Conservation (phyloP, 164 flowering plant species). For the Piper betle region DNA sequence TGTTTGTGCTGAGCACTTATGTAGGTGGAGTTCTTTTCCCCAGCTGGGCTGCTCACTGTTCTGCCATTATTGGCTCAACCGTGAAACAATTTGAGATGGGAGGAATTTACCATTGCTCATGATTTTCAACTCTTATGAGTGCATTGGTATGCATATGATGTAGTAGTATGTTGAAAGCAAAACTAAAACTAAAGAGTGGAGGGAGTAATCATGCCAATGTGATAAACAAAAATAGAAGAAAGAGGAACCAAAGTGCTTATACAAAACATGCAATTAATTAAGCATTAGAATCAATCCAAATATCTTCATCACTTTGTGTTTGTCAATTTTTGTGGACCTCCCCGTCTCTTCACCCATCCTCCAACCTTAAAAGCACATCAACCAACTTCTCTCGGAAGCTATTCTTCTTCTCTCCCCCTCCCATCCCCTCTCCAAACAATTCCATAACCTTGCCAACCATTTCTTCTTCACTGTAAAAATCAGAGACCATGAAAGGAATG, state of each 20-base stretch:
- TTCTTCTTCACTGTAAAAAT: slow-evolving; percentile 1
- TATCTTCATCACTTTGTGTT: too few species aligned
- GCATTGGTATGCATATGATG: too few species aligned
- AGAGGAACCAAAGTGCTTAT: too few species aligned
- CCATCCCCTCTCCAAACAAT: neutral
- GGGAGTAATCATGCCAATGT: neutral
- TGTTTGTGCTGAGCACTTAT: neutral
- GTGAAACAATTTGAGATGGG: neutral
- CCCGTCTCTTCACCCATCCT: neutral
- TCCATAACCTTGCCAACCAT: neutral
- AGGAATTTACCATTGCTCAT: neutral
- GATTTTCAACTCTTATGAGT: too few species aligned
- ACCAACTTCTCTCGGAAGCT: slow-evolving; percentile 7
- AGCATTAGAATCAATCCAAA: too few species aligned
- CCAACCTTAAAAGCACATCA: slow-evolving; percentile 19
- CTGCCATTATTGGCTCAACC: neutral
- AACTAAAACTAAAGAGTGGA: neutral
- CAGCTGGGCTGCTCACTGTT: neutral
- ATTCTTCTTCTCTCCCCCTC: slow-evolving; percentile 6
- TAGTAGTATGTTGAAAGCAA: neutral
- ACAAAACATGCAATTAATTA: too few species aligned
- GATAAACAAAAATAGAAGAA: neutral
- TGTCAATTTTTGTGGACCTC: slow-evolving; percentile 6
- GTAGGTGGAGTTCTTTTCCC: neutral
- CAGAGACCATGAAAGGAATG: slow-evolving; percentile 41